phyloP scores from a whole-genome alignment of 2,329 filamentous ascomycete genomes.

The Phyllosticta citribraziliensis region DNA sequence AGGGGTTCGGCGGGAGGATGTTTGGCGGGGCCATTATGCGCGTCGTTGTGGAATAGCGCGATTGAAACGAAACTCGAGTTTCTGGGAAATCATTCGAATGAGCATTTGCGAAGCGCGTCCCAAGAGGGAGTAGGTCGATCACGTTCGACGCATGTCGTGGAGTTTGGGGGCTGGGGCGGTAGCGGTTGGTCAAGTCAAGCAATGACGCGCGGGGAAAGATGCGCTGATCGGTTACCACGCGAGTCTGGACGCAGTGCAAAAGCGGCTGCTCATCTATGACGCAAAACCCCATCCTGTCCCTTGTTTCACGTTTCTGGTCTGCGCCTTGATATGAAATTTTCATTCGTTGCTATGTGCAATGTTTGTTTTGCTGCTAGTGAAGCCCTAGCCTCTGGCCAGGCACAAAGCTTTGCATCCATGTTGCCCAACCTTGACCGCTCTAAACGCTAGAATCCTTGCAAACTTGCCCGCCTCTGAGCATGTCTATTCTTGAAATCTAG shows the following conservation, averaged over 20 bases:
- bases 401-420: background rate
- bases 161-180: background rate
- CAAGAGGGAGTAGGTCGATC: background rate
- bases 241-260: background rate
- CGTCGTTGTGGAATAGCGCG: background rate
- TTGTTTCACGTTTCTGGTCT: too few species aligned
- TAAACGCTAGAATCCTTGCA: background rate
- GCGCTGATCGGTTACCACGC: background rate
- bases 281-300: background rate
- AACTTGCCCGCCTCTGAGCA: background rate
- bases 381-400: background rate
- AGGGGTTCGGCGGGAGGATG: conserved; percentile 14
- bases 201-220: background rate
- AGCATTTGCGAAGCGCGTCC: background rate
- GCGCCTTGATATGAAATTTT: background rate
- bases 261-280: background rate
- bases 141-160: background rate
- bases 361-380: background rate
- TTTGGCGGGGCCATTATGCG: conserved; percentile 5
- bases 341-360: background rate
- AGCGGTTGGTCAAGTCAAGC: background rate
- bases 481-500: background rate
- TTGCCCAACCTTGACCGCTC: background rate
- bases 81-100: background rate
- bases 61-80: background rate